Percentiles rank a stretch among this genome's conserved stretches.
These are phyloP conservation scores for Pseudozyma hubeiensis DNA, from an alignment of 1,284 basidiomycete species.

Conservation along the genomic window DNA sequence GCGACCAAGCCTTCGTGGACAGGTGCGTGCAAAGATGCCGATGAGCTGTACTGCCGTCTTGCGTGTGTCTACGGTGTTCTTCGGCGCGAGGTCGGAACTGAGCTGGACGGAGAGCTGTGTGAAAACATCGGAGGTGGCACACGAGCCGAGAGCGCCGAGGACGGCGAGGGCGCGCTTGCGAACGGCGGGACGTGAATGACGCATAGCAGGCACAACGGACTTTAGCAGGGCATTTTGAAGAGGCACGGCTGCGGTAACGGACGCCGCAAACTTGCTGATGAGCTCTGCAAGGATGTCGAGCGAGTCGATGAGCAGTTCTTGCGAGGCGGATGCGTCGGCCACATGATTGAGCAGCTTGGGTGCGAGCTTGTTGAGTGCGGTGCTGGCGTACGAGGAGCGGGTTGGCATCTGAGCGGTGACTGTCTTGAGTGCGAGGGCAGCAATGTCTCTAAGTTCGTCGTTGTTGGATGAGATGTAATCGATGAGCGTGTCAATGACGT, in stretches of 20 bases:
- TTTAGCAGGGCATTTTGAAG: slow-evolving; percentile 75
- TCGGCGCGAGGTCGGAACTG: slow-evolving; percentile 41
- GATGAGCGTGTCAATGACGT: slow-evolving; percentile 86
- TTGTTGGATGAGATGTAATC: slow-evolving; percentile 85
- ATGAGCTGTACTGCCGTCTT: slow-evolving; percentile 83
- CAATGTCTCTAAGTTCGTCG: slow-evolving; percentile 91
- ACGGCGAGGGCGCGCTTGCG: slow-evolving; percentile 59
- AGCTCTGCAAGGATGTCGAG: slow-evolving; percentile 91
- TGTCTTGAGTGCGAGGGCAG: slow-evolving; percentile 90
- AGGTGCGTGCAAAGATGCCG: slow-evolving; percentile 73
- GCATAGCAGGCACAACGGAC: slow-evolving; percentile 73
- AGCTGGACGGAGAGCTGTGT: slow-evolving; percentile 54
- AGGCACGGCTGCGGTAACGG: slow-evolving; percentile 69
- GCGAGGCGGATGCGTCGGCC: slow-evolving; percentile 72
- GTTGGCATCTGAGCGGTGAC: slow-evolving; percentile 88
- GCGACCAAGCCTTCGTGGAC: slow-evolving; percentile 55
- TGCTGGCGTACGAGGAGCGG: slow-evolving; percentile 80
- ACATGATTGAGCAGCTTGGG: slow-evolving; percentile 82
- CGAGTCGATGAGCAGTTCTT: slow-evolving; percentile 86
- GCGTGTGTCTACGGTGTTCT: slow-evolving; percentile 72
- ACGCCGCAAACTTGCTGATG: slow-evolving; percentile 74
- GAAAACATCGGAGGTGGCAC: slow-evolving; percentile 57
- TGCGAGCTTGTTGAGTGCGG: slow-evolving; percentile 84
- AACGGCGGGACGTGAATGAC: slow-evolving; percentile 50
- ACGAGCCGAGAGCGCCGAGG: slow-evolving; percentile 78